Percentiles rank a stretch among this genome's conserved stretches.
phyloP scores from a whole-genome alignment of 2,329 filamentous ascomycete species.

The Nigrospora osmanthi region DNA sequence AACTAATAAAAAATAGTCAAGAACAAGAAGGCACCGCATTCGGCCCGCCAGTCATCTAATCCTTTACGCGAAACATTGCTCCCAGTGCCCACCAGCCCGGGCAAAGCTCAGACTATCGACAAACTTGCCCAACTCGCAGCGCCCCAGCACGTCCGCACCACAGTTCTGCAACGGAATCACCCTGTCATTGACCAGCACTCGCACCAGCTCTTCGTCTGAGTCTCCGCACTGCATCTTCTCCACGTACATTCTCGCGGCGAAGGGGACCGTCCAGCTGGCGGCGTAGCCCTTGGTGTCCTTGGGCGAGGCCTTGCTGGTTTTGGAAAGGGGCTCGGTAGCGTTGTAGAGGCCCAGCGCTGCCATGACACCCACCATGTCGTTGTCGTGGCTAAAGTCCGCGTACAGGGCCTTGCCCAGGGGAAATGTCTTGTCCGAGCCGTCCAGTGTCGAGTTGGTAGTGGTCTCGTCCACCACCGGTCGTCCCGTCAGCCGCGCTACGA shows the following conservation, averaged over 20 bases:
- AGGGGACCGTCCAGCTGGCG: constrained; percentile 73
- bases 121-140: constrained; percentile 63
- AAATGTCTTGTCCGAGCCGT: constrained; percentile 60
- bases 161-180: constrained; percentile 68
- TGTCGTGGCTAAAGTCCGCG: constrained; percentile 90
- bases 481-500: constrained; percentile 51
- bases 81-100: constrained; percentile 64
- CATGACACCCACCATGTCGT: constrained; percentile 72
- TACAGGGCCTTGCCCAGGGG: constrained; percentile 64
- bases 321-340: constrained; percentile 44
- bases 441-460: constrained; percentile 70
- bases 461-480: constrained; percentile 65
- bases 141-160: constrained; percentile 58
- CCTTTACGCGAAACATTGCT: constrained; percentile 43
- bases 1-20: too few relatives aligned
- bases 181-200: constrained; percentile 76
- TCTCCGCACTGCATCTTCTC: constrained; percentile 72
- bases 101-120: constrained; percentile 71
- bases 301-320: constrained; percentile 39
- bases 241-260: constrained; percentile 73
- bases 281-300: constrained; percentile 59
- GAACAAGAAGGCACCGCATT: too few relatives aligned
- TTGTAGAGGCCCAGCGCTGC: constrained; percentile 75
- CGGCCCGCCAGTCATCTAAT: too few relatives aligned
- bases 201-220: constrained; percentile 58